A percentile compares a stretch with the other conserved stretches of the same genome.
Conservation (phyloP, 2,329 filamentous ascomycete species). For the Curvularia sp. region DNA sequence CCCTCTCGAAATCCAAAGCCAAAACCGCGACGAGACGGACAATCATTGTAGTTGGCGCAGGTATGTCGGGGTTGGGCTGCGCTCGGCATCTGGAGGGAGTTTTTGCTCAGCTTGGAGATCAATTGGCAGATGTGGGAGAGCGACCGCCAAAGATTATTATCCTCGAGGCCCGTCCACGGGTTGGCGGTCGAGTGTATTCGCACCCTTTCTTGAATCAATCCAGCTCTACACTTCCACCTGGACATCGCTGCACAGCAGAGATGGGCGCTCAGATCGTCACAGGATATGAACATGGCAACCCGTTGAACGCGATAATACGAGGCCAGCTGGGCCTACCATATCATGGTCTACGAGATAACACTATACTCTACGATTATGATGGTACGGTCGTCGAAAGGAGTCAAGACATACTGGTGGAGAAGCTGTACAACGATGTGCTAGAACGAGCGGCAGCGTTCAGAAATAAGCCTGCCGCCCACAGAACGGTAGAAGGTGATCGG, state of each 20-base stretch:
- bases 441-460: constrained; percentile 92
- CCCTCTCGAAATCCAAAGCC: constrained; percentile 47
- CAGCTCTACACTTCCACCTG: constrained; percentile 58
- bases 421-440: constrained; percentile 91
- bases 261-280: constrained; percentile 99
- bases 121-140: constrained; percentile 70
- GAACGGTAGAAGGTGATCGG: constrained; percentile 81
- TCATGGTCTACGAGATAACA: constrained; percentile 78
- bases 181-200: constrained; percentile 94
- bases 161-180: constrained; percentile 83
- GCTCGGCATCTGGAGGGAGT: constrained; percentile 90
- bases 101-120: constrained; percentile 78
- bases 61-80: constrained; percentile 91
- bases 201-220: constrained; percentile 70
- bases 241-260: constrained; percentile 80
- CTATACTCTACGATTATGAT: constrained; percentile 87
- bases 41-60: constrained; percentile 87
- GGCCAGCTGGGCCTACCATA: constrained; percentile 89
- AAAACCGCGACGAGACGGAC: constrained; percentile 68
- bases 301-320: constrained; percentile 86
- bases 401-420: constrained; percentile 84
- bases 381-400: constrained; percentile 78
- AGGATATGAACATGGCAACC: constrained; percentile 94
- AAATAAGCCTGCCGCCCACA: constrained; percentile 72
- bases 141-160: constrained; percentile 77